A percentile compares a stretch with the other conserved stretches of the same genome.
phyloP scores from a whole-genome alignment of 441 rosid genomes.

The Eruca vesicaria region DNA sequence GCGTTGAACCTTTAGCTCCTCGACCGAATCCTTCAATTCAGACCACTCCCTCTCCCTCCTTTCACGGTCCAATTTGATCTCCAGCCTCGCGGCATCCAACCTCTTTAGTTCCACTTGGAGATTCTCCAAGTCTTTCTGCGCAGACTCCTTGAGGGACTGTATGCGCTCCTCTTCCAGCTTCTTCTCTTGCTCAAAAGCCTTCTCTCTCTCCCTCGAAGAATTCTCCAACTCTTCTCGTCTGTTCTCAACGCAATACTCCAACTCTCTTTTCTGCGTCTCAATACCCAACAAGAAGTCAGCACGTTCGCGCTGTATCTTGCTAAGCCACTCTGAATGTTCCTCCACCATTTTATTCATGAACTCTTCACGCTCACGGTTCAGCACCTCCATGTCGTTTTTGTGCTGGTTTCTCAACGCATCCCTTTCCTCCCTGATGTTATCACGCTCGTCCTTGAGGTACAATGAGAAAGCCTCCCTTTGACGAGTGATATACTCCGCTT shows the following conservation, averaged over 20 bases:
- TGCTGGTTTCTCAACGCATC: constrained; percentile 67
- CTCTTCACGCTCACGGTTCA: constrained; percentile 75
- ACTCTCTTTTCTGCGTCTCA: constrained; percentile 79
- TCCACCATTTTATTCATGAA: constrained; percentile 74
- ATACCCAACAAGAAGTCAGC: constrained; percentile 71
- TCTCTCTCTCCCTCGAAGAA: constrained; percentile 60
- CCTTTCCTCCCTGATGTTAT: constrained; percentile 67
- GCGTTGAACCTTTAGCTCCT: constrained; percentile 79
- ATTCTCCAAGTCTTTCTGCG: constrained; percentile 65
- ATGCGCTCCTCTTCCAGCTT: constrained; percentile 61
- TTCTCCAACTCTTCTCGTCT: constrained; percentile 81
- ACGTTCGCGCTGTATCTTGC: constrained; percentile 82
- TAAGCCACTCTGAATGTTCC: constrained; percentile 85
- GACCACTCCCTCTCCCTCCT: constrained; percentile 80
- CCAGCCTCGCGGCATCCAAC: constrained; percentile 77
- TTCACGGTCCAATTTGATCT: constrained; percentile 78
- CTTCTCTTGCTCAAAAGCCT: constrained; percentile 78
- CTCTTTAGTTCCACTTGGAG: constrained; percentile 64
- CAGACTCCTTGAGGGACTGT: constrained; percentile 61
- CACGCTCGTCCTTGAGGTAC: constrained; percentile 83
- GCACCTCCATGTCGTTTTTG: constrained; percentile 53
- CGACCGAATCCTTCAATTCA: constrained; percentile 65
- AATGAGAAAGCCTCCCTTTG: constrained; percentile 65
- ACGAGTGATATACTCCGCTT: constrained; percentile 53
- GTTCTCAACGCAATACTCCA: constrained; percentile 68